Evolutionary conservation across 768 basidiomycete genomes (phyloP).

Genomic region (Rhodotorula diobovata): DNA sequence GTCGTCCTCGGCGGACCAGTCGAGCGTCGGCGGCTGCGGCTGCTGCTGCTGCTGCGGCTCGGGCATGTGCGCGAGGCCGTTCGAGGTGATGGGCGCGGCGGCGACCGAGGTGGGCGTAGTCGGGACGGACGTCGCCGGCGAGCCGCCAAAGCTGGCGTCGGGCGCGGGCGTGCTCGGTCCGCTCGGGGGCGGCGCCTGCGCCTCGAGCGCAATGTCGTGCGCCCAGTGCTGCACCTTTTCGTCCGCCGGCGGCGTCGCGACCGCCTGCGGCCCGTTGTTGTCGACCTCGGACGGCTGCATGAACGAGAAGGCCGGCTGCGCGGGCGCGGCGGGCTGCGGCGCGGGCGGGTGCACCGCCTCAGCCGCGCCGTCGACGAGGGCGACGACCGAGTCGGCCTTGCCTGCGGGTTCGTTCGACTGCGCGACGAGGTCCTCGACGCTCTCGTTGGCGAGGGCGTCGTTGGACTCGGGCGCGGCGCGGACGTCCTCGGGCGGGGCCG

Average conservation of each 20-base stretch:
- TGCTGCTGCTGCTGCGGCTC: neutral
- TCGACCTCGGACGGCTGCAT: conserved; percentile 40
- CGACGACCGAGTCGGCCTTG: conserved; percentile 26
- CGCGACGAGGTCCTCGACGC: conserved; percentile 2
- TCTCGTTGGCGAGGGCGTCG: neutral
- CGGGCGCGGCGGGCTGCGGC: neutral
- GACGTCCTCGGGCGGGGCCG: conserved; percentile 28
- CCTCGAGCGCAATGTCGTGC: conserved; percentile 24
- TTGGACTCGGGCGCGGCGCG: neutral
- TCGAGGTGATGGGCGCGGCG: neutral
- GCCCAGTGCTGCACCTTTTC: conserved; percentile 38
- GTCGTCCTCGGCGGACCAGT: conserved; percentile 29
- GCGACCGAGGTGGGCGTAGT: neutral
- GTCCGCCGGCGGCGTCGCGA: conserved; percentile 1
- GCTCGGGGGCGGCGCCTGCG: conserved; percentile 2
- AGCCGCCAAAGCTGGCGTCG: neutral
- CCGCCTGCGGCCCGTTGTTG: neutral
- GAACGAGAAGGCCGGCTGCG: conserved; percentile 24
- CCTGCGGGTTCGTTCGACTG: conserved; percentile 13
- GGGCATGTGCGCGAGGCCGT: neutral
- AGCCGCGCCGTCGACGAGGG: conserved; percentile 32
- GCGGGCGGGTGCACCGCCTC: neutral
- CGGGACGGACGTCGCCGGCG: neutral
- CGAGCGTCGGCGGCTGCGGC: conserved; percentile 4
- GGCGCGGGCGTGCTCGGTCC: conserved; percentile 6